phyloP scores from a whole-genome alignment of 1,139 yeast genomes.

The Yamadazyma membranifaciens region DNA sequence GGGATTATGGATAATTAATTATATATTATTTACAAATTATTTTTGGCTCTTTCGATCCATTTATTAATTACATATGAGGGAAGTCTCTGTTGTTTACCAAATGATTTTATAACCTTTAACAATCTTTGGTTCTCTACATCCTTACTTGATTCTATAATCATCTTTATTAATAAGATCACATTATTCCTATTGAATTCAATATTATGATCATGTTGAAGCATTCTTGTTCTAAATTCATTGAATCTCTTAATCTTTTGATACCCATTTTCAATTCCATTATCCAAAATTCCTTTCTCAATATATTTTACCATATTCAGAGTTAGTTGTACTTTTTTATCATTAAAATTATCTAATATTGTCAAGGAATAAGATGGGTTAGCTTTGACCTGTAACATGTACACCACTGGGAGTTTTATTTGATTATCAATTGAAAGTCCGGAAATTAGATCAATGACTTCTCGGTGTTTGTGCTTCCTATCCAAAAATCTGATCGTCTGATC shows the following conservation, averaged over 20 bases:
- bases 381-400: constrained; percentile 4
- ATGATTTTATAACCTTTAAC: constrained; percentile 2
- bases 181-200: constrained; percentile 10
- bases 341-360: constrained; percentile 4
- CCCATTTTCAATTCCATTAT: background rate
- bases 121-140: background rate
- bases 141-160: constrained; percentile 6
- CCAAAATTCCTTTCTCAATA: constrained; percentile 13
- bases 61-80: constrained; percentile 9
- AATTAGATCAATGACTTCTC: background rate
- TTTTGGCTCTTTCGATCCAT: constrained; percentile 4
- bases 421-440: background rate
- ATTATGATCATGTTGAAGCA: constrained; percentile 10
- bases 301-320: constrained; percentile 7
- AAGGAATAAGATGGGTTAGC: constrained; percentile 7
- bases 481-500: constrained; percentile 9
- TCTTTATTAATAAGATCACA: constrained; percentile 7
- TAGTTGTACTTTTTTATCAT: constrained; percentile 8
- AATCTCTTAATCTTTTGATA: constrained; percentile 8
- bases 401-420: background rate
- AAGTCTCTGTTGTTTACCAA: constrained; percentile 8
- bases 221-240: constrained; percentile 8
- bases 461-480: constrained; percentile 4
- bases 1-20: too few relatives aligned
- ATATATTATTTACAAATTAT: too few relatives aligned